These are phyloP conservation scores for Penicillium antarcticum DNA, from an alignment of 495 filamentous ascomycete genomes.

Conservation along the genomic window DNA sequence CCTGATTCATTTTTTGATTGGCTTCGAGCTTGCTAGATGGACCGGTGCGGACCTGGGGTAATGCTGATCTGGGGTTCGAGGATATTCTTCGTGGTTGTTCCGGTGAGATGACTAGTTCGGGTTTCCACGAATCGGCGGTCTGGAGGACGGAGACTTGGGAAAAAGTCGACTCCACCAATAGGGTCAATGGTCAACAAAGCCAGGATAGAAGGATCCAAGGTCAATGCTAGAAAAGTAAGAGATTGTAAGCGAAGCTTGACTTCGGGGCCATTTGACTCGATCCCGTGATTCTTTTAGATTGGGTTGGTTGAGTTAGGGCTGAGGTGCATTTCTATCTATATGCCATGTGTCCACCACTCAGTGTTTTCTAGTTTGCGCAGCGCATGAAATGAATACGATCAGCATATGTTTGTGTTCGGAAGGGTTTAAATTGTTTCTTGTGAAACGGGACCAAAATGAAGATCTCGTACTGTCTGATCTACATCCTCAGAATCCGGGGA, in stretches of 20 bases:
- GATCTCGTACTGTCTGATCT: too few relatives aligned
- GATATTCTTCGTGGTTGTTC: slow-evolving; percentile 29
- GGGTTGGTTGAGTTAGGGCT: not conserved
- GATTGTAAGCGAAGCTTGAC: not conserved
- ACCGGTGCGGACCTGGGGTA: slow-evolving; percentile 18
- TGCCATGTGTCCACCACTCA: not conserved
- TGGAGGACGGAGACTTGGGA: slow-evolving; percentile 6
- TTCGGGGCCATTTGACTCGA: not conserved
- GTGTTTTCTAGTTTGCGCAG: too few relatives aligned
- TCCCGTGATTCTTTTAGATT: not conserved
- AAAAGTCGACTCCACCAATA: slow-evolving; percentile 37
- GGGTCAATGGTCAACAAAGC: not conserved
- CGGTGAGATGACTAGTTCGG: slow-evolving; percentile 7
- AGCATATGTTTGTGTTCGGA: too few relatives aligned
- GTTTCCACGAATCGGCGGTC: slow-evolving; percentile 39
- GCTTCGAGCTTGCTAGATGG: not conserved
- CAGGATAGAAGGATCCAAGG: not conserved
- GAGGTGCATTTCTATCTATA: not conserved
- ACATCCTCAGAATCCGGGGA: too few relatives aligned
- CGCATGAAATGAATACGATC: too few relatives aligned
- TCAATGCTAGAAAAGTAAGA: not conserved
- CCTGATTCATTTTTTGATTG: slow-evolving; percentile 10
- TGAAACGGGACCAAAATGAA: too few relatives aligned
- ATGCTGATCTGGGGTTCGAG: slow-evolving; percentile 36
- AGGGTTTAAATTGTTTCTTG: too few relatives aligned